Conservation (phyloP, 2,329 filamentous ascomycete species). For the Scytalidium sp. region DNA sequence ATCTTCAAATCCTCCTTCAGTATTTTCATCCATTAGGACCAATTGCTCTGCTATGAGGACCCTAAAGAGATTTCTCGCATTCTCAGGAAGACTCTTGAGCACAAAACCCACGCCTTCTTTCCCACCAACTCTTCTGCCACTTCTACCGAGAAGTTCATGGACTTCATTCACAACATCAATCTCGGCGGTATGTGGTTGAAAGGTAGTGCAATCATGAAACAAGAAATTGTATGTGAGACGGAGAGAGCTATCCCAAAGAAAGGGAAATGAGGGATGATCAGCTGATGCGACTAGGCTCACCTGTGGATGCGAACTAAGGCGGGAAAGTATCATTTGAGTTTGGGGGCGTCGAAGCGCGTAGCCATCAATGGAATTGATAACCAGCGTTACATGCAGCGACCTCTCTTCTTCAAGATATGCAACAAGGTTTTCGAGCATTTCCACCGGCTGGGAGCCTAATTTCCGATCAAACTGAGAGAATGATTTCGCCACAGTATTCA, state of each 20-base stretch:
- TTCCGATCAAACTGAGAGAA: slow-evolving; percentile 42
- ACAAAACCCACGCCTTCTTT: slow-evolving; percentile 92
- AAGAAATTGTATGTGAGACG: slow-evolving; percentile 80
- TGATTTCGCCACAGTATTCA: slow-evolving; percentile 65
- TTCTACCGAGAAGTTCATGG: slow-evolving; percentile 80
- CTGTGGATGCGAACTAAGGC: slow-evolving; percentile 69
- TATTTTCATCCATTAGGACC: slow-evolving; percentile 55
- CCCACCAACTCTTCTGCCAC: slow-evolving; percentile 75
- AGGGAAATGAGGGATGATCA: slow-evolving; percentile 81
- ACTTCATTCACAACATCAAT: slow-evolving; percentile 87
- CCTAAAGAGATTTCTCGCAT: slow-evolving; percentile 82
- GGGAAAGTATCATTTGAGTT: slow-evolving; percentile 70
- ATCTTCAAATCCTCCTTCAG: slow-evolving; percentile 45
- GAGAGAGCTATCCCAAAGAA: slow-evolving; percentile 88
- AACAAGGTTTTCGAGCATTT: slow-evolving; percentile 67
- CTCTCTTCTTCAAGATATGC: slow-evolving; percentile 53
- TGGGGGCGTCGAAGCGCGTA: slow-evolving; percentile 67
- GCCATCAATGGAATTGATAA: slow-evolving; percentile 87
- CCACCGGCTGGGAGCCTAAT: slow-evolving; percentile 51
- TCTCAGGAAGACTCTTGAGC: slow-evolving; percentile 84
- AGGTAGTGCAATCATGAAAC: slow-evolving; percentile 94
- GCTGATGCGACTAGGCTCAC: slow-evolving; percentile 76
- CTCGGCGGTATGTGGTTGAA: slow-evolving; percentile 69
- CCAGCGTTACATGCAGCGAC: slow-evolving; percentile 53
- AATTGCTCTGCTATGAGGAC: slow-evolving; percentile 84